Conservation (phyloP, 192 early-diverging fungal genomes). For the Backusella tuberculispora region DNA sequence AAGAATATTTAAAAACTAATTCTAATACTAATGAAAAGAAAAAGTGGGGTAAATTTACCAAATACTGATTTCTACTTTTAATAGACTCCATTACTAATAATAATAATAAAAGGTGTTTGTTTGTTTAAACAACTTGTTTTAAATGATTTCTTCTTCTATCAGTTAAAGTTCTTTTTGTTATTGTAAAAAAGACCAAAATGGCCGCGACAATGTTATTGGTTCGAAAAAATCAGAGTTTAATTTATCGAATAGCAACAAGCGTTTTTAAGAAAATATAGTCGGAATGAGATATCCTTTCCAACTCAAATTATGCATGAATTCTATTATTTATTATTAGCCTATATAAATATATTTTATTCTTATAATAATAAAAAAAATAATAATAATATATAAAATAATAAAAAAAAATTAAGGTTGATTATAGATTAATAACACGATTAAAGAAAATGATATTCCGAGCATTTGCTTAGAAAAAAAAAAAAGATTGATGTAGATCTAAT, state of each 20-base stretch:
- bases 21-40: background rate
- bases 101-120: background rate
- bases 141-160: background rate
- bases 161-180: background rate
- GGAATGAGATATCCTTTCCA: background rate
- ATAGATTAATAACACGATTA: no score
- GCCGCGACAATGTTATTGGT: background rate
- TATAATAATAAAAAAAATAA: no score
- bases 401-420: no score
- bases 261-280: background rate
- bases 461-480: no score
- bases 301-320: no score
- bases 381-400: no score
- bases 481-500: no score
- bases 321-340: no score
- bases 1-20: no score
- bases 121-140: background rate
- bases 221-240: constrained; percentile 3
- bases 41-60: constrained; percentile 4
- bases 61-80: background rate
- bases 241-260: background rate
- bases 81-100: background rate
- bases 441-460: no score
- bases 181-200: constrained; percentile 6
- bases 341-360: no score